A percentile compares a stretch with the other conserved stretches of the same genome.
Conservation (phyloP, 2,329 filamentous ascomycete species). For the Byssochlamys sp. region DNA sequence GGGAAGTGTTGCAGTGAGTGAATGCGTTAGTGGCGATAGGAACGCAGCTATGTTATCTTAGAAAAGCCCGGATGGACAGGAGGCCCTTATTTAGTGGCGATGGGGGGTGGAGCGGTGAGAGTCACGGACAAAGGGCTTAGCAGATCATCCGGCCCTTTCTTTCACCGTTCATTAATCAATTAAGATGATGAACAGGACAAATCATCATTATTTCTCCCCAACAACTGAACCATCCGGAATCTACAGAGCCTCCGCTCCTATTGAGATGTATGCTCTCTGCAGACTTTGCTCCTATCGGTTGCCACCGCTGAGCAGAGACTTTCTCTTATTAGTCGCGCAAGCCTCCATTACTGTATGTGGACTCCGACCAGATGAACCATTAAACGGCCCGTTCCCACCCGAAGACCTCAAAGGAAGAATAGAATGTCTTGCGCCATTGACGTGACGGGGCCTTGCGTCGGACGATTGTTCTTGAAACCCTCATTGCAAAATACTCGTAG, state of each 20-base stretch:
- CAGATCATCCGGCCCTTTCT: background rate
- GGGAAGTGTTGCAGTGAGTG: background rate
- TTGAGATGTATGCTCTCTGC: background rate
- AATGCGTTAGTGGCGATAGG: slow-evolving; percentile 1
- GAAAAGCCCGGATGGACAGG: background rate
- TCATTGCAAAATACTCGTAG: too few relatives aligned
- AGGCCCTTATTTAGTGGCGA: background rate
- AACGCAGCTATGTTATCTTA: background rate
- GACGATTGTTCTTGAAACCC: background rate
- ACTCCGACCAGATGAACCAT: background rate
- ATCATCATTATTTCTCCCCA: background rate
- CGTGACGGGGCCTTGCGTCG: background rate
- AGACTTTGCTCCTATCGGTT: background rate
- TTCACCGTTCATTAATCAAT: background rate
- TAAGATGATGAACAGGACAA: background rate
- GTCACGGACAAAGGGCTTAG: background rate
- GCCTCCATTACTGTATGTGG: background rate
- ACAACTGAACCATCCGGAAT: background rate
- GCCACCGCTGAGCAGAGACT: background rate
- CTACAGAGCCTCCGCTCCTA: background rate
- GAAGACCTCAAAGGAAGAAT: background rate
- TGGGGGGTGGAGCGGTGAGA: background rate
- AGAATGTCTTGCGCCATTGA: background rate
- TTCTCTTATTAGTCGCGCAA: background rate
- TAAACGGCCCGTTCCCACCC: background rate